phyloP scores from a whole-genome alignment of 805 yeast species.

The Candida mattraensis region DNA sequence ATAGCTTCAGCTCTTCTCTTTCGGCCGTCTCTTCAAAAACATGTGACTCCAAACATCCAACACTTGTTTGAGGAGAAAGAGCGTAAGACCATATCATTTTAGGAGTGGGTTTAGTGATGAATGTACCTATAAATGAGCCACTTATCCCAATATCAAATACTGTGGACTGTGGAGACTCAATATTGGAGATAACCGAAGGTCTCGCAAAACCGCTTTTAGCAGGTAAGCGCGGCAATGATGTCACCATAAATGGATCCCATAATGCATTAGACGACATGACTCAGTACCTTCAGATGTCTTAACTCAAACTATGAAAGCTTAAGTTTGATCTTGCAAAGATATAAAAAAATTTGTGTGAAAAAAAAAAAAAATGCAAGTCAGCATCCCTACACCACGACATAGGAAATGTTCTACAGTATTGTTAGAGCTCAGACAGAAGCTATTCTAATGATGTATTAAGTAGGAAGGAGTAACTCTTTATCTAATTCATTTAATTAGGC shows the following conservation, averaged over 20 bases:
- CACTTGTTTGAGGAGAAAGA: slow-evolving; percentile 45
- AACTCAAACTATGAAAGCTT: too few relatives aligned
- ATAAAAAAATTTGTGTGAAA: too few relatives aligned
- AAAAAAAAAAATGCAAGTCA: too few relatives aligned
- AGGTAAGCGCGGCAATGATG: slow-evolving; percentile 34
- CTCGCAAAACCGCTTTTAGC: slow-evolving; percentile 21
- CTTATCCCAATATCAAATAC: slow-evolving; percentile 52
- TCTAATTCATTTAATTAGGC: too few relatives aligned
- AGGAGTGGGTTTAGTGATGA: slow-evolving; percentile 56
- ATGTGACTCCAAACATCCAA: slow-evolving; percentile 42
- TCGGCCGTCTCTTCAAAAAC: slow-evolving; percentile 21
- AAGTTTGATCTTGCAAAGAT: too few relatives aligned
- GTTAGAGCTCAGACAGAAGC: too few relatives aligned
- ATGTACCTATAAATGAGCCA: slow-evolving; percentile 52
- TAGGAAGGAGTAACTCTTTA: too few relatives aligned
- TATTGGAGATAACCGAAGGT: slow-evolving; percentile 28
- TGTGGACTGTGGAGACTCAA: slow-evolving; percentile 31
- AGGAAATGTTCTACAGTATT: too few relatives aligned
- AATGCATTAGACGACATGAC: slow-evolving; percentile 16
- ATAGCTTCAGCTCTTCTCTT: slow-evolving; percentile 23
- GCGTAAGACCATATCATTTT: slow-evolving; percentile 56
- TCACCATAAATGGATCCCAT: slow-evolving; percentile 34
- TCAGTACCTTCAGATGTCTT: not conserved
- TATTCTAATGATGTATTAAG: too few relatives aligned
- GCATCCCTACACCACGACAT: too few relatives aligned